Conservation (phyloP, 805 yeast species). For the Candida krabiensis region DNA sequence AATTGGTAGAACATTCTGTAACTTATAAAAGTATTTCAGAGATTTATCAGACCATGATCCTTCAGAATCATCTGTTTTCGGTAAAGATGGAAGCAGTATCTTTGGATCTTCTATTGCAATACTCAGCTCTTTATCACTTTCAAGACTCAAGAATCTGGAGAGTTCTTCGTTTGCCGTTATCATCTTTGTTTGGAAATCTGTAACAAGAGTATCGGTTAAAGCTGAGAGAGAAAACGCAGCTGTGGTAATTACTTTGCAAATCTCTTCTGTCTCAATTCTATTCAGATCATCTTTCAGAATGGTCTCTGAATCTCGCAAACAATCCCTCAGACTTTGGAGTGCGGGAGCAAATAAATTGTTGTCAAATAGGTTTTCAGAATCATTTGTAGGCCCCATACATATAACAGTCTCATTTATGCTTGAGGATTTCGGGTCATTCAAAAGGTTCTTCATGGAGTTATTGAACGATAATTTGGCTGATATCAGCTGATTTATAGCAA, state of each 20-base stretch:
- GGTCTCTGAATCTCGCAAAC: background rate
- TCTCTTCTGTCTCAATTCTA: conserved; percentile 19
- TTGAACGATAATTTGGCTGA: conserved; percentile 21
- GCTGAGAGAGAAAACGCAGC: conserved; percentile 25
- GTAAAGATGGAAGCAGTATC: conserved; percentile 22
- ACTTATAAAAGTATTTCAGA: too few relatives aligned
- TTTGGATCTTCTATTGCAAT: conserved; percentile 15
- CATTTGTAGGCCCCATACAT: conserved; percentile 39
- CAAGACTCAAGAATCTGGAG: conserved; percentile 26
- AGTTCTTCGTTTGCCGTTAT: conserved; percentile 25
- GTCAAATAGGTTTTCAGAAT: background rate
- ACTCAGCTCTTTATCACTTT: conserved; percentile 27
- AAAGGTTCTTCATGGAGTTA: conserved; percentile 33
- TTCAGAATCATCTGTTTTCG: too few relatives aligned
- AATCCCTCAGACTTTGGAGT: background rate
- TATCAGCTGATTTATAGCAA: conserved; percentile 15
- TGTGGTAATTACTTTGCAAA: conserved; percentile 15
- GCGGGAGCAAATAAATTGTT: background rate
- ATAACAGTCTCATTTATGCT: conserved; percentile 51
- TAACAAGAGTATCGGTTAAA: conserved; percentile 20
- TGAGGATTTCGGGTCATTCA: conserved; percentile 48
- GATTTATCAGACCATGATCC: conserved; percentile 10
- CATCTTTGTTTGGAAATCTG: conserved; percentile 19
- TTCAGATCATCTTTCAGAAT: background rate
- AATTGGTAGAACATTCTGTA: too few relatives aligned